These are phyloP conservation scores for Periconia sp. DNA, from an alignment of 2,329 filamentous ascomycete genomes.

Conservation along the genomic window DNA sequence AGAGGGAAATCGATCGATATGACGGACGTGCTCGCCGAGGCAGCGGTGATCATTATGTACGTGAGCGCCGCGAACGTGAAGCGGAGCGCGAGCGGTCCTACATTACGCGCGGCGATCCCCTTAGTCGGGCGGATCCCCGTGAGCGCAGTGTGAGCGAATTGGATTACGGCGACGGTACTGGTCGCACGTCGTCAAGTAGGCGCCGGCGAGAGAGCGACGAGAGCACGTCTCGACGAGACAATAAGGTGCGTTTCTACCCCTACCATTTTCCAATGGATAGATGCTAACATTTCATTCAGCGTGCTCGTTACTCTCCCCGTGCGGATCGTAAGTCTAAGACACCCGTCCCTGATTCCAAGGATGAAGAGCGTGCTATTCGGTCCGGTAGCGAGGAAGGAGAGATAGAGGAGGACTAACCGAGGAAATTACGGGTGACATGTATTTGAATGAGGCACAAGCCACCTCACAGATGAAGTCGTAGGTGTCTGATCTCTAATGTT, in stretches of 20 bases:
- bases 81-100: constrained; percentile 89
- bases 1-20: constrained; percentile 45
- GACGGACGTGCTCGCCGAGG: constrained; percentile 65
- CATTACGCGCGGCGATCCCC: constrained; percentile 49
- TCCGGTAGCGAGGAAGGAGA: constrained; percentile 97
- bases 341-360: constrained; percentile 51
- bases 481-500: background rate
- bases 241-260: constrained; percentile 45
- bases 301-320: constrained; percentile 58
- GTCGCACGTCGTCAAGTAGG: constrained; percentile 62
- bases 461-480: background rate
- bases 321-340: constrained; percentile 66
- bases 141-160: constrained; percentile 80
- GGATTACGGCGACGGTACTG: constrained; percentile 77
- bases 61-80: constrained; percentile 85
- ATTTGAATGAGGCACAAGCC: background rate
- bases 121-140: constrained; percentile 76
- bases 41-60: constrained; percentile 73
- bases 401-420: constrained; percentile 77
- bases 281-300: constrained; percentile 25
- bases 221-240: constrained; percentile 48
- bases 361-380: constrained; percentile 71
- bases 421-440: background rate
- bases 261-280: background rate
- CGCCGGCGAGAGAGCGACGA: constrained; percentile 78